Conservation (phyloP, 257 asterid genomes). For the Striga asiatica region DNA sequence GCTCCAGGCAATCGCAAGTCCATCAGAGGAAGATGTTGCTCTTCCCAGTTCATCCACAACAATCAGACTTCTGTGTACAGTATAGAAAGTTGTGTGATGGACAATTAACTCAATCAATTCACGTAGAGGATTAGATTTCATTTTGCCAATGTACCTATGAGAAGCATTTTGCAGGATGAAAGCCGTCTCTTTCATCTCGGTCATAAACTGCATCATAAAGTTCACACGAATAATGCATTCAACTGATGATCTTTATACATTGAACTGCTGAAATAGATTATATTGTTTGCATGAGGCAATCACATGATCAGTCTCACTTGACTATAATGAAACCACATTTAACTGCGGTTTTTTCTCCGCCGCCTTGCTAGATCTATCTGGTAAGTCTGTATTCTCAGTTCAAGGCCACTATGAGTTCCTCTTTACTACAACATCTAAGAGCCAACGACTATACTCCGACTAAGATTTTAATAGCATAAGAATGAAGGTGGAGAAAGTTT, state of each 20-base stretch:
- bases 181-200: conserved; percentile 96
- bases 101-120: conserved; percentile 12
- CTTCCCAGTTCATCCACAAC: conserved; percentile 98
- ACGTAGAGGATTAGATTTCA: not conserved
- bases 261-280: conserved; percentile 5
- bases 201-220: conserved; percentile 69
- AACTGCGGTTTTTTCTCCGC: not conserved
- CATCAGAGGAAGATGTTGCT: conserved; percentile 96
- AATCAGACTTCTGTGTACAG: conserved; percentile 68
- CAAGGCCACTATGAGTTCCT: not conserved
- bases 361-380: not conserved
- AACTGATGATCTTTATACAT: conserved; percentile 9
- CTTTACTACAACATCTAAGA: not conserved
- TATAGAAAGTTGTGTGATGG: conserved; percentile 15
- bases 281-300: conserved; percentile 14
- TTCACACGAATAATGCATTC: not conserved
- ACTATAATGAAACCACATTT: not conserved
- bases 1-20: conserved; percentile 95
- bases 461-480: not conserved
- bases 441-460: not conserved
- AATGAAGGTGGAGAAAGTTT: not conserved
- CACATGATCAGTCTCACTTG: conserved; percentile 2
- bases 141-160: conserved; percentile 36
- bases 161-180: conserved; percentile 91
- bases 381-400: not conserved